Base-by-base conservation (phyloP, 108 stramenopile species). In the Pseudonitzschia multistriata region DNA sequence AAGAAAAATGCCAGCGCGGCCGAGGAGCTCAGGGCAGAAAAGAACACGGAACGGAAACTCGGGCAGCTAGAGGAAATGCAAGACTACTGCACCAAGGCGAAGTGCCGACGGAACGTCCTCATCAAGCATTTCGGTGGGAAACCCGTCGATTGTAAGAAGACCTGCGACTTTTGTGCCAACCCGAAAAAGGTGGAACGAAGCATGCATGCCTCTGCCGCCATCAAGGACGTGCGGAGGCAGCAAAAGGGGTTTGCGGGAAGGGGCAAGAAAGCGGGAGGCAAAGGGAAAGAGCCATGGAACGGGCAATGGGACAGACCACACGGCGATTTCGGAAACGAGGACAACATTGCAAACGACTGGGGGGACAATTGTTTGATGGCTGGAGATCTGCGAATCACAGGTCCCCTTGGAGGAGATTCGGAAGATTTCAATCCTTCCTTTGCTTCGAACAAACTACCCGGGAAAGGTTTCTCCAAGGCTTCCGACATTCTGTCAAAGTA, bases 51-150 rank as follows among this genome's bases (percentile, higher is more conserved):
- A 63, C 71, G 81, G 39, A 76, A 77, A 62, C 74, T 82, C 54
- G 62, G 68, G 71, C 78, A 74, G 14, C 71, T 95, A n/a, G 80
- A 87, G 66, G 66, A 76, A 34, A 92, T 95, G 91, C 71, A 74
- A 27, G 68, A 89, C 25, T 95, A 95, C 62, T 91, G 90, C 49
- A 80, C 77, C 17, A 62, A 31, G 21, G 71, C 77, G 2, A 37
- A 68, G 11, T 95, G 94, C 59, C 88, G 88, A 42, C 74, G 94
- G 19, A 77, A 84, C 52, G 80, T 83, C 66, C 66, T 95, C 17
- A 63, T 95, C 14, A 55, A 70, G 33, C 86, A 90, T 63, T 95
- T 95, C 77, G 94, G 89, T 33, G 94, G 89, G 45, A 66, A 73
- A 3, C n/a, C 40, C 3, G 67, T 83, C 3, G 36, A 68, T 3